Evolutionary conservation across 495 filamentous ascomycete genomes (phyloP).

Genomic region (Penicillium goetzii): DNA sequence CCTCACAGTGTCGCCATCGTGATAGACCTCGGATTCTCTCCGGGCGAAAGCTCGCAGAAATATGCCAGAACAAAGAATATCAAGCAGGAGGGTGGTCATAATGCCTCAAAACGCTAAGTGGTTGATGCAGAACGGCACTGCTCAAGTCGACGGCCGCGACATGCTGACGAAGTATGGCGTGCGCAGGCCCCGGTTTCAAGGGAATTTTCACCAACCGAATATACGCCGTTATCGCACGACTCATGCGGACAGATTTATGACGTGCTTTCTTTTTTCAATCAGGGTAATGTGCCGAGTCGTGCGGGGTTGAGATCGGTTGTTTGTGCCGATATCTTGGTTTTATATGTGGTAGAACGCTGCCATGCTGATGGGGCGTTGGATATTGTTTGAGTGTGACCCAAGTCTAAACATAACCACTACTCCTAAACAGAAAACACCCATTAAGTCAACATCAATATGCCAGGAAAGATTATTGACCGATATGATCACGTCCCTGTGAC

Average conservation of each 20-base stretch:
- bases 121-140: slow-evolving; percentile 2
- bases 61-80: background rate
- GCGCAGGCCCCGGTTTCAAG: slow-evolving; percentile 15
- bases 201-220: background rate
- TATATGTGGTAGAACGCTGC: slow-evolving; percentile 7
- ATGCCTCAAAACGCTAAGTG: background rate
- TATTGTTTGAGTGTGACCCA: background rate
- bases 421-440: background rate
- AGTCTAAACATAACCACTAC: background rate
- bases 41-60: background rate
- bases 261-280: slow-evolving; percentile 36
- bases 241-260: slow-evolving; percentile 30
- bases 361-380: slow-evolving; percentile 3
- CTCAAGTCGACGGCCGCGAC: slow-evolving; percentile 10
- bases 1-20: slow-evolving; percentile 30
- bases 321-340: background rate
- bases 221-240: slow-evolving; percentile 26
- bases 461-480: slow-evolving; percentile 46
- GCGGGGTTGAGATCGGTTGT: slow-evolving; percentile 19
- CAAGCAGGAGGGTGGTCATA: background rate
- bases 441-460: slow-evolving; percentile 33
- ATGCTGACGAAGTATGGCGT: slow-evolving; percentile 32
- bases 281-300: slow-evolving; percentile 11
- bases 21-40: slow-evolving; percentile 16
- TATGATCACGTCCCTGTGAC: slow-evolving; percentile 55